Base-by-base conservation (phyloP, 371 early-diverging fungal species). In the Blastocladiella emersonii region DNA sequence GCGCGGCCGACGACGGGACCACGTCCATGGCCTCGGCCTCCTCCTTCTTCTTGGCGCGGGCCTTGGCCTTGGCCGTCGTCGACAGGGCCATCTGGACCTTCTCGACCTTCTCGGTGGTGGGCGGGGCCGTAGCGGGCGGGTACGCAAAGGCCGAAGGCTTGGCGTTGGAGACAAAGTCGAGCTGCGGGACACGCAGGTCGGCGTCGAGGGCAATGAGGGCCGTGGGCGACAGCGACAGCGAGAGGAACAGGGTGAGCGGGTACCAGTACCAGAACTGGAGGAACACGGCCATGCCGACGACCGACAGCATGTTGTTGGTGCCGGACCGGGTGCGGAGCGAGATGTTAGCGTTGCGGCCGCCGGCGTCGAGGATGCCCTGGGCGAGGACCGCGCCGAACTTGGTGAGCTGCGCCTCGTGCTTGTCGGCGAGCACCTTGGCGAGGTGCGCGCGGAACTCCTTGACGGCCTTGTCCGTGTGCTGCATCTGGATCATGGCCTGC, bases 191-290 rank as follows among this genome's bases (percentile, higher is more conserved):
- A 68, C 86, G 75, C 36, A 98, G 73, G 61, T 93, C 82, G 65
- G 85, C 84, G 77, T 93, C 91, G 56, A 98, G 79, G 34, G 91
- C 97, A 76, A 98, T 95, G 48, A 98, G 71, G 53, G 90, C 90
- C 4, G 98, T 98, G 13, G 98, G 96, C 25, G 86, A 87, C 68
- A 98, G 93, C 10, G 97, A 82, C 73, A 98, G 80, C 65, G 88
- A 82, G 60, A 98, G 72, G 75, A 98, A 93, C 73, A 94, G 95
- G 49, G 91, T 88, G 68, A 98, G 75, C 43, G 99, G 99, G 80
- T 93, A 97, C 99, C 99, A 99, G 83, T 93, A 95, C 99, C 99
- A 99, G 76, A 92, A 96, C 76, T 99, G 97, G 30, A 93, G 89
- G 71, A 99, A 99, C 43, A 99, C 77, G 12, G 93, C 89, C 81